Base-by-base conservation (phyloP, 1,284 basidiomycete species). In the Athelia sp. region DNA sequence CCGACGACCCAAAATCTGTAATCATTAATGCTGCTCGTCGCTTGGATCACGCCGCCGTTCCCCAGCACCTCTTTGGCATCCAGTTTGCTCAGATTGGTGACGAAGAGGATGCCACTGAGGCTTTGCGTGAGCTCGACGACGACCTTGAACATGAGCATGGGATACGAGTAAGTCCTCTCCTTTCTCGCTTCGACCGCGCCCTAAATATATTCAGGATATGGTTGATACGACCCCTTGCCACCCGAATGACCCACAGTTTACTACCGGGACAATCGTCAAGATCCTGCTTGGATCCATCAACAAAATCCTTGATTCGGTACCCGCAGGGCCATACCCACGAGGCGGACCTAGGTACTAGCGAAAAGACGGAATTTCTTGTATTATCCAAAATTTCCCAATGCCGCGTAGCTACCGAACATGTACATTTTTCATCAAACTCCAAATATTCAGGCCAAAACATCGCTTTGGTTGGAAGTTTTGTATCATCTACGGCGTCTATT, bases 71-170 rank as follows among this genome's bases (percentile, higher is more conserved):
- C 57, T 66, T 80, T 22, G 73, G 76, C 24, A 68, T 81, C 29
- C 74, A 76, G 32, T 79, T 81, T 52, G 71, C 78, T 38, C 78
- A 82, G 52, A 72, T 80, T 36, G 77, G 78, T 0, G 64, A 69
- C 10, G 74, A 78, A 50, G 55, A 60, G 0, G 65, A 61, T 23
- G 79, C 77, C 1, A 63, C 74, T 0, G 66, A 67, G n/a, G 63
- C 71, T n/a, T 59, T 79, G 43, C 63, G 60, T 46, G 66, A 63
- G 38, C 58, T 81, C 4, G 79, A 81, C 45, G 68, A 75, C 49
- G 65, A 70, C n/a, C 66, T 78, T 21, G 62, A 63, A 32, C 52
- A 38, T 3, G 54, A 51, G 2, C 64, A 73, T 55, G 62, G 63
- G 46, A 66, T 72, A 46, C 63, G 73, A 53, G 74, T 75, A 55